Conservation (phyloP, 148 eudicot genomes). For the Chenopodium berlandieri region DNA sequence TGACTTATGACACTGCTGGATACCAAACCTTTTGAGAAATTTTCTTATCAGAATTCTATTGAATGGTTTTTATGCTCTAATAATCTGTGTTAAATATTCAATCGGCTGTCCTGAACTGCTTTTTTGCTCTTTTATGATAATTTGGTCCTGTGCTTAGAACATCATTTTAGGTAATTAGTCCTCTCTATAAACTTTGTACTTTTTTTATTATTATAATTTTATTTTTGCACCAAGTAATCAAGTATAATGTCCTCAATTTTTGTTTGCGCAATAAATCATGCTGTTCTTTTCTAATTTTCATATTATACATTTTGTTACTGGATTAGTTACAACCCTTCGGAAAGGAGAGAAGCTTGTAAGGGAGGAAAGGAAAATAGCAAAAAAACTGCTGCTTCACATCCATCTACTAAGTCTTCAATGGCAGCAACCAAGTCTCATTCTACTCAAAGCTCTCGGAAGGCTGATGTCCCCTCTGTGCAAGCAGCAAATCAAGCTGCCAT, state of each 20-base stretch:
- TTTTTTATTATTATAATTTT: neutral
- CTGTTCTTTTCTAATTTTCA: neutral
- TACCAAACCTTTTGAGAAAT: neutral
- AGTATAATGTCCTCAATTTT: neutral
- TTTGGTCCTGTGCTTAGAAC: neutral
- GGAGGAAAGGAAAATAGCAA: constrained; percentile 67
- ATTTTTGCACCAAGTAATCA: neutral
- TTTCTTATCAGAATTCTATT: neutral
- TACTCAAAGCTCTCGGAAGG: constrained; percentile 50
- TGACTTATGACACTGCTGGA: neutral
- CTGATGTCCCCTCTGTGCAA: constrained; percentile 40
- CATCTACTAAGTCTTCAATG: constrained; percentile 44
- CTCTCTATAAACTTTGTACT: neutral
- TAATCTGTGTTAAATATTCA: neutral
- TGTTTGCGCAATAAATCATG: neutral
- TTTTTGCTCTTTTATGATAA: neutral
- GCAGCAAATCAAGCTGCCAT: constrained; percentile 48
- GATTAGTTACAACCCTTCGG: constrained; percentile 71
- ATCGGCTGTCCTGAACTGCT: neutral
- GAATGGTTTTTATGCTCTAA: neutral
- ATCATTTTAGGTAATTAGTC: neutral
- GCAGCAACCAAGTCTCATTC: constrained; percentile 48
- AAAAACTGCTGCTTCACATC: constrained; percentile 53
- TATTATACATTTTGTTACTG: neutral
- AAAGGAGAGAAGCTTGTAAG: constrained; percentile 77